Evolutionary conservation across 1,284 basidiomycete genomes (phyloP).

Genomic region (Agaricales sp.): DNA sequence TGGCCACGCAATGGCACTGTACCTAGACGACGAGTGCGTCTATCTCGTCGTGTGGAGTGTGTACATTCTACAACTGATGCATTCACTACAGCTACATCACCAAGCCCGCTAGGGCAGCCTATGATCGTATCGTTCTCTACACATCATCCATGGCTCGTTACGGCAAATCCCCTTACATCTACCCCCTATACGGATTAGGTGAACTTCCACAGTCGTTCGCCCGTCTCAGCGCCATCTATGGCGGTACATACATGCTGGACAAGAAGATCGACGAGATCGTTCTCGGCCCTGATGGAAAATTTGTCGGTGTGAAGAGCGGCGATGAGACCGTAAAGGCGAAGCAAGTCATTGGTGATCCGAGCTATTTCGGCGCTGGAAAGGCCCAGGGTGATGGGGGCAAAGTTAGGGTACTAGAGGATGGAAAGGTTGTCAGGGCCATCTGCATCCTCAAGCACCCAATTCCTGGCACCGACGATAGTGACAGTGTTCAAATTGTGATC

Average conservation of each 20-base stretch:
- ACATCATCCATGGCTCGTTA: conserved; percentile 98
- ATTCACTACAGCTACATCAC: conserved; percentile 69
- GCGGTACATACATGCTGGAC: conserved; percentile 99
- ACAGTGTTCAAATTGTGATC: conserved; percentile 96
- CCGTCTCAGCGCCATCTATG: conserved; percentile 96
- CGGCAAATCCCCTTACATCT: conserved; percentile 99
- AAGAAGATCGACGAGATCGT: conserved; percentile 92
- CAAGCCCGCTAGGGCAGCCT: conserved; percentile 83
- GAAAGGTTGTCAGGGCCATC: conserved; percentile 94
- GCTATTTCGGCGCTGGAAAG: conserved; percentile 84
- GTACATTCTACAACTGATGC: too few relatives aligned
- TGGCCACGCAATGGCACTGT: conserved; percentile 98
- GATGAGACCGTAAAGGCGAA: conserved; percentile 95
- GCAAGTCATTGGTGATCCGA: conserved; percentile 96
- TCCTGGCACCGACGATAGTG: conserved; percentile 92
- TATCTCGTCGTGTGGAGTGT: too few relatives aligned
- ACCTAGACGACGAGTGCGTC: conserved; percentile 92
- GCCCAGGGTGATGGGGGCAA: conserved; percentile 54
- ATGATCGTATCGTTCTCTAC: conserved; percentile 96
- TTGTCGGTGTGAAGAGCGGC: conserved; percentile 86
- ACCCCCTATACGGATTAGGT: conserved; percentile 97
- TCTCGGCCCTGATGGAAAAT: conserved; percentile 78
- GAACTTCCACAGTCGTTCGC: conserved; percentile 99
- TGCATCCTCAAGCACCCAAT: conserved; percentile 98
- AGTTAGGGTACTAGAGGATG: conserved; percentile 83